These are phyloP conservation scores for Sequoiadendron giganteum DNA, from an alignment of 75 land plant genomes.

Conservation along the genomic window DNA sequence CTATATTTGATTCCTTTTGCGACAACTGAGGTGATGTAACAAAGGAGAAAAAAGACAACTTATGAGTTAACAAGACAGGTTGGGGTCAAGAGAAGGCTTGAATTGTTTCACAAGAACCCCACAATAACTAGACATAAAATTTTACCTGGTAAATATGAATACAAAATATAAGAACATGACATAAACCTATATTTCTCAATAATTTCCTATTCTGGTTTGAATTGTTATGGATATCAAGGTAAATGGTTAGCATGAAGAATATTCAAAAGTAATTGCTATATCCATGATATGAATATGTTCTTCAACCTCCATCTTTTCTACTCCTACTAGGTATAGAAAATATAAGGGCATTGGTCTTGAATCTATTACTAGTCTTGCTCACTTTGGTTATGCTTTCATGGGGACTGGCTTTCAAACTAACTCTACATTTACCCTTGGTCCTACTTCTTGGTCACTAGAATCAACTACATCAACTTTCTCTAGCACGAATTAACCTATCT, in stretches of 20 bases:
- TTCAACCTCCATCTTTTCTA: too few relatives aligned
- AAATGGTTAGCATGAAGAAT: background rate
- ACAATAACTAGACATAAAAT: background rate
- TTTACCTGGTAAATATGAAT: background rate
- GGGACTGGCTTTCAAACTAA: too few relatives aligned
- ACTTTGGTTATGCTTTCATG: too few relatives aligned
- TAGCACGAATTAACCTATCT: too few relatives aligned
- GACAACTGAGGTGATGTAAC: background rate
- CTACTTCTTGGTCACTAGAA: too few relatives aligned
- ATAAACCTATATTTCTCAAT: background rate
- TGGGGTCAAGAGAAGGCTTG: background rate
- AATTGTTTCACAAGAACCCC: constrained; percentile 1
- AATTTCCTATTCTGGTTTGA: background rate
- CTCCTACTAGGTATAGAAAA: too few relatives aligned
- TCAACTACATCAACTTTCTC: too few relatives aligned
- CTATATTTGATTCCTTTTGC: constrained; percentile 6
- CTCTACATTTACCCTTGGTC: too few relatives aligned
- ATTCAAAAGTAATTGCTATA: background rate
- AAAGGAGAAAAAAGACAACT: constrained; percentile 3
- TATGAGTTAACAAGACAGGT: background rate
- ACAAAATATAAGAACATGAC: background rate
- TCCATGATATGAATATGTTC: background rate
- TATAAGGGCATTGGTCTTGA: too few relatives aligned
- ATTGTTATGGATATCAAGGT: background rate
- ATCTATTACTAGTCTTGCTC: too few relatives aligned